These are phyloP conservation scores for Taiwanofungus camphoratus DNA, from an alignment of 1,284 basidiomycete genomes.

Conservation along the genomic window DNA sequence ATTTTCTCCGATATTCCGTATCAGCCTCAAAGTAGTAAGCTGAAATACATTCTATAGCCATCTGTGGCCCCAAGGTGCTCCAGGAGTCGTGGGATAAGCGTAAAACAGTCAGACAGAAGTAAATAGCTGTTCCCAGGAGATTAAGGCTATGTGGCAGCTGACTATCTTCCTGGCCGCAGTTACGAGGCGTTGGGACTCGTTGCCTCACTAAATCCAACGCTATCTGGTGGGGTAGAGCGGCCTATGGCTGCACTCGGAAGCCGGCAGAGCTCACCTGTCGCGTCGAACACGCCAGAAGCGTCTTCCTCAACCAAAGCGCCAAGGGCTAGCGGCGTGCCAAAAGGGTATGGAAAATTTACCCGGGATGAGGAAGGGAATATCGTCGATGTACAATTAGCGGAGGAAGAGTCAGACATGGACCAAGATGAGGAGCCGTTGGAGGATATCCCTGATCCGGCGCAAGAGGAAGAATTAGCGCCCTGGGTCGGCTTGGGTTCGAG, in stretches of 20 bases:
- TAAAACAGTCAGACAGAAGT: constrained; percentile 95
- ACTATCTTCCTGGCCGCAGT: constrained; percentile 36
- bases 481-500: constrained; percentile 28
- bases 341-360: constrained; percentile 80
- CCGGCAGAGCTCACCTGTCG: constrained; percentile 4
- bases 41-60: constrained; percentile 40
- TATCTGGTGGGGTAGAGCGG: constrained; percentile 54
- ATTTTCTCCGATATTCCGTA: constrained; percentile 10
- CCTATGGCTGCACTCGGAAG: constrained; percentile 10
- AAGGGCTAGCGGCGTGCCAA: constrained; percentile 36
- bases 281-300: constrained; percentile 13
- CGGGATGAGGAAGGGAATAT: constrained; percentile 82
- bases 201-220: constrained; percentile 58
- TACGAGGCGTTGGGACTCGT: constrained; percentile 76
- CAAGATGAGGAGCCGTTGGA: constrained; percentile 22
- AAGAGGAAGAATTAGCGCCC: constrained; percentile 25
- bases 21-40: constrained; percentile 3
- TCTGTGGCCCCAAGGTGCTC: constrained; percentile 79
- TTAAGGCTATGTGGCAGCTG: constrained; percentile 6
- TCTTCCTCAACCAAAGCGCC: constrained; percentile 8
- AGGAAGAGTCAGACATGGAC: constrained; percentile 37
- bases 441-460: constrained; percentile 22
- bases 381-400: constrained; percentile 68
- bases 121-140: constrained; percentile 27
- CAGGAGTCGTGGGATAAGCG: constrained; percentile 85